Conservation (phyloP, 2,329 filamentous ascomycete genomes). For the Penicillium frequentans region DNA sequence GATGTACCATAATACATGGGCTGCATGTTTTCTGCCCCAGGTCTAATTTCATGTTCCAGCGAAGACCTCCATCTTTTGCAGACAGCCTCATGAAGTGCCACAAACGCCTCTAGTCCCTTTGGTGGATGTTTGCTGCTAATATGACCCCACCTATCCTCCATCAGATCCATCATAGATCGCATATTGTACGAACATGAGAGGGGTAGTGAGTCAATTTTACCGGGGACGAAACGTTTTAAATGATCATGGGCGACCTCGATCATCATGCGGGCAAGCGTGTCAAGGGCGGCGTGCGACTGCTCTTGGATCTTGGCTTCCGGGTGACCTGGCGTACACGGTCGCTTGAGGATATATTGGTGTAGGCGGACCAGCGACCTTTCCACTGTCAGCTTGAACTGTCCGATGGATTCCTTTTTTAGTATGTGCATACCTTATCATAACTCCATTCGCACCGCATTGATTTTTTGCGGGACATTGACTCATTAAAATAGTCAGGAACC, state of each 20-base stretch:
- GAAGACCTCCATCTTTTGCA: background rate
- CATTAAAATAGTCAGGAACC: background rate
- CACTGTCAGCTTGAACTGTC: background rate
- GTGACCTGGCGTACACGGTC: background rate
- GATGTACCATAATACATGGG: background rate
- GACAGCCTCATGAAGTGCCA: background rate
- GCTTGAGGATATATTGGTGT: background rate
- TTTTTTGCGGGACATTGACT: background rate
- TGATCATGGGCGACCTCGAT: constrained; percentile 2
- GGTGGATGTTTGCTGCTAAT: background rate
- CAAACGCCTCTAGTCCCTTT: background rate
- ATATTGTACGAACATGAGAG: constrained; percentile 4
- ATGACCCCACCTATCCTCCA: background rate
- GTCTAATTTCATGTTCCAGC: background rate
- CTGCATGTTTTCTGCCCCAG: background rate
- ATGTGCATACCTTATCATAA: background rate
- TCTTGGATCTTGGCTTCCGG: background rate
- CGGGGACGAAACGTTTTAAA: background rate
- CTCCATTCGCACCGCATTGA: constrained; percentile 1
- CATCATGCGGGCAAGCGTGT: constrained; percentile 5
- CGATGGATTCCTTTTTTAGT: background rate
- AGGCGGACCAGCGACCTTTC: background rate
- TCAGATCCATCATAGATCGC: constrained; percentile 3
- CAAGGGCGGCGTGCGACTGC: constrained; percentile 2
- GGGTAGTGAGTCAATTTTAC: constrained; percentile 1